Conservation (phyloP, 805 yeast species). For the Ogataea trehalophila region DNA sequence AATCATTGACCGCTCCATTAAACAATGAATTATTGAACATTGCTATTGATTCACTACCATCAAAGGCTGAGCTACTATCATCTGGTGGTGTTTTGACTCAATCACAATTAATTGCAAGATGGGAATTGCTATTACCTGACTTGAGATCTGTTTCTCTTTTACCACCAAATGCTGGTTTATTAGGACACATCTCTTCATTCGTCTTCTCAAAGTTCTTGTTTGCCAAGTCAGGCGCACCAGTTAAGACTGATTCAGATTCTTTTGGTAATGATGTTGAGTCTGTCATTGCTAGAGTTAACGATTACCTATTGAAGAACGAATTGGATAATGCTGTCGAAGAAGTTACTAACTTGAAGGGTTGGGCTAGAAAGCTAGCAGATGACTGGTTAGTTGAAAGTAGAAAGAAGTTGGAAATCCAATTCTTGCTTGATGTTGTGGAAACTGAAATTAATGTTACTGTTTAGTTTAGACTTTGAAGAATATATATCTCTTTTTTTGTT, state of each 20-base stretch:
- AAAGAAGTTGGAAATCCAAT: constrained; percentile 82
- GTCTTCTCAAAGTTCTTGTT: constrained; percentile 72
- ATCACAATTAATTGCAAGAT: constrained; percentile 73
- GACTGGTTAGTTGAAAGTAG: constrained; percentile 92
- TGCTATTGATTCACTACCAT: constrained; percentile 44
- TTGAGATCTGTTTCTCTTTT: constrained; percentile 82
- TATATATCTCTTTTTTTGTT: not conserved
- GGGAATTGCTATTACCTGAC: constrained; percentile 78
- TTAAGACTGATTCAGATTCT: constrained; percentile 26
- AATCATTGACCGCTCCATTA: constrained; percentile 33
- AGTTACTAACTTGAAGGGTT: constrained; percentile 82
- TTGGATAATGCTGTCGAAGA: constrained; percentile 90
- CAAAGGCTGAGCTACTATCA: constrained; percentile 32
- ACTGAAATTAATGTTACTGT: constrained; percentile 49
- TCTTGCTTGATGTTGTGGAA: constrained; percentile 65
- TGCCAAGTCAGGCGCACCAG: constrained; percentile 72
- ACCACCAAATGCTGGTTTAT: constrained; percentile 93
- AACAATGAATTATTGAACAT: constrained; percentile 31
- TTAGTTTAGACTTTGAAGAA: constrained; percentile 1
- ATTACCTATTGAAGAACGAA: constrained; percentile 67
- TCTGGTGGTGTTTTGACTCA: constrained; percentile 64
- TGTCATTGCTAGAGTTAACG: constrained; percentile 79
- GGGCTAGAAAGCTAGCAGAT: constrained; percentile 84
- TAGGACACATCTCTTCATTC: constrained; percentile 83
- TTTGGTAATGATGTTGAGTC: constrained; percentile 81